Evolutionary conservation across 164 flowering plant species (phyloP).

Genomic region (Taxillus chinensis): DNA sequence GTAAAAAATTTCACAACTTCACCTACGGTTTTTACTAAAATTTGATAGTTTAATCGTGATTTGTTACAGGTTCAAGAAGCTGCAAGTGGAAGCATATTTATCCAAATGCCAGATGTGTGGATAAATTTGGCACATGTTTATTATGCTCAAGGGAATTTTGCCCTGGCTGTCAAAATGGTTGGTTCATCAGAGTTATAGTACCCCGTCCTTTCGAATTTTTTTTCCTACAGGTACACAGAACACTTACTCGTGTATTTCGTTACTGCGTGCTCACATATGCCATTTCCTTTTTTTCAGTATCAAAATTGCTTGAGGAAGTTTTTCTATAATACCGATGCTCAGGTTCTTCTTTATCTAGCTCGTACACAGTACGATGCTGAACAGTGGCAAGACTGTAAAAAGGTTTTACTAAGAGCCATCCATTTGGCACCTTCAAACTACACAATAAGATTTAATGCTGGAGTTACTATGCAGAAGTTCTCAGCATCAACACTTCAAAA

Average conservation of each 20-base stretch:
- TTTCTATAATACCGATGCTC: constrained; percentile 71
- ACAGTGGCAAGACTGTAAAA: constrained; percentile 98
- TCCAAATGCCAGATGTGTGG: constrained; percentile 99
- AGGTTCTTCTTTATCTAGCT: constrained; percentile 81
- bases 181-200: constrained; percentile 1
- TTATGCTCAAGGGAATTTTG: constrained; percentile 96
- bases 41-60: neutral
- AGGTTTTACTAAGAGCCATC: constrained; percentile 80
- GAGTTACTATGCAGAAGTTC: constrained; percentile 92
- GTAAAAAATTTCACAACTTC: constrained; percentile 17
- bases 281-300: constrained; percentile 45
- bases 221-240: constrained; percentile 1
- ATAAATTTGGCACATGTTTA: constrained; percentile 92
- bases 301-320: constrained; percentile 95
- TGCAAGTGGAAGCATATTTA: constrained; percentile 85
- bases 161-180: constrained; percentile 91
- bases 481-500: constrained; percentile 87
- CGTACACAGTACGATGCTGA: constrained; percentile 98
- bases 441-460: constrained; percentile 77
- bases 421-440: constrained; percentile 96
- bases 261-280: constrained; percentile 1
- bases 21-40: neutral
- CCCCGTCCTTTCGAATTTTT: neutral
- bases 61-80: constrained; percentile 83
- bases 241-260: neutral